Evolutionary conservation across 2,329 filamentous ascomycete genomes (phyloP).

Genomic region (Aureobasidium sp.): DNA sequence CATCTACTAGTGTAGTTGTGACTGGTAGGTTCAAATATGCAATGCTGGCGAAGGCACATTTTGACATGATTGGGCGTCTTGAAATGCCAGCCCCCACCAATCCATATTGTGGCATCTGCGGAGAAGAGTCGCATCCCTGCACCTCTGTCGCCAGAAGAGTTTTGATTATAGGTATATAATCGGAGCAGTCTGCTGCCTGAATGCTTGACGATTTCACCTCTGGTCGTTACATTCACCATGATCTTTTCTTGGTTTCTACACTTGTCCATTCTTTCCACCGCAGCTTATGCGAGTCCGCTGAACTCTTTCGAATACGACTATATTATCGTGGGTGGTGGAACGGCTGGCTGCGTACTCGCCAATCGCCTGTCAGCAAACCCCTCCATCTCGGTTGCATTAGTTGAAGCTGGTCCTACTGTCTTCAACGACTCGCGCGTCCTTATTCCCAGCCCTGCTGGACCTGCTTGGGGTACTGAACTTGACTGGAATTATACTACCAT

Average conservation of each 20-base stretch:
- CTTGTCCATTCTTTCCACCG: background rate
- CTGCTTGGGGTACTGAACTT: conserved; percentile 19
- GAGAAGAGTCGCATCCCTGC: conserved; percentile 4
- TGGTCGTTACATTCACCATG: background rate
- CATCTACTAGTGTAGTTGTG: background rate
- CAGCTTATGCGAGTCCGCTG: background rate
- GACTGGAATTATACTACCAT: conserved; percentile 29
- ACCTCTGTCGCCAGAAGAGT: background rate
- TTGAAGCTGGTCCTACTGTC: conserved; percentile 26
- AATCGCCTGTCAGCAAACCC: conserved; percentile 26
- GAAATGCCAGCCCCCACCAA: background rate
- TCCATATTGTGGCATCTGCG: background rate
- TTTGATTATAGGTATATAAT: conserved; percentile 1
- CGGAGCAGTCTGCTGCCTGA: background rate
- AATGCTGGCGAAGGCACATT: background rate
- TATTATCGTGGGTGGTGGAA: conserved; percentile 27
- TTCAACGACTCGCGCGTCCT: conserved; percentile 27
- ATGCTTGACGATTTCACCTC: too few relatives aligned
- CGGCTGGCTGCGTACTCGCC: conserved; percentile 26
- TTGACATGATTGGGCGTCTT: background rate
- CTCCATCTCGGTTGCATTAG: conserved; percentile 25
- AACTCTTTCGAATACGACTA: conserved; percentile 23
- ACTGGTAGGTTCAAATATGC: background rate
- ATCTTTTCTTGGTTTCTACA: background rate
- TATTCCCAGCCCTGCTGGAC: conserved; percentile 25